phyloP scores from a whole-genome alignment of 768 basidiomycete genomes.

The Tulasnella sp. region DNA sequence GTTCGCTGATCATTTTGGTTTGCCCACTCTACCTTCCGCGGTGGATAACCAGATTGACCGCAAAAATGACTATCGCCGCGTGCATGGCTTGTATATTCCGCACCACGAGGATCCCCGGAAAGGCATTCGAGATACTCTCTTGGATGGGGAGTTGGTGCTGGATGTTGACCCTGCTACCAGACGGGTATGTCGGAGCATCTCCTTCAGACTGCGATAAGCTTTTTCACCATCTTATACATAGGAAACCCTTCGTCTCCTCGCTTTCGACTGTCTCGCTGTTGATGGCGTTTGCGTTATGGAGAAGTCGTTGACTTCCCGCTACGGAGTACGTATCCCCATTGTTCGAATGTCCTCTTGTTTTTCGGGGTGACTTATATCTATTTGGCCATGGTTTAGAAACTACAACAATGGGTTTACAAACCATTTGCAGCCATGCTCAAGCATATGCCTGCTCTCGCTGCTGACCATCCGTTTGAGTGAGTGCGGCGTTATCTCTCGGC shows the following conservation, averaged over 20 bases:
- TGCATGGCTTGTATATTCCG: constrained; percentile 81
- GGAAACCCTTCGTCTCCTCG: constrained; percentile 78
- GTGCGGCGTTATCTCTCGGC: constrained; percentile 34
- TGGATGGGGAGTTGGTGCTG: constrained; percentile 92
- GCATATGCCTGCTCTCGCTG: constrained; percentile 63
- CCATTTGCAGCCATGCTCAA: constrained; percentile 69
- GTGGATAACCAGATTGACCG: constrained; percentile 72
- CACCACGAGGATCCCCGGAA: constrained; percentile 68
- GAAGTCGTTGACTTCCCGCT: constrained; percentile 76
- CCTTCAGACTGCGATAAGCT: not conserved
- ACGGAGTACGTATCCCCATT: constrained; percentile 59
- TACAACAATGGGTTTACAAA: constrained; percentile 75
- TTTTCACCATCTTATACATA: constrained; percentile 36
- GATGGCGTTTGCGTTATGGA: constrained; percentile 84
- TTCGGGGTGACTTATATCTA: not conserved
- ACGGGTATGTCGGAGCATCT: constrained; percentile 12
- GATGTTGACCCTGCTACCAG: constrained; percentile 79
- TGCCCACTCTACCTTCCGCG: not conserved
- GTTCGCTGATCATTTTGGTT: not conserved
- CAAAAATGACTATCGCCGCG: constrained; percentile 76
- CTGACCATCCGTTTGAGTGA: constrained; percentile 76
- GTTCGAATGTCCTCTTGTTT: not conserved
- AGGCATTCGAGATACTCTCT: constrained; percentile 70
- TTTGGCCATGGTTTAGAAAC: constrained; percentile 47
- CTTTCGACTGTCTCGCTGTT: constrained; percentile 89